These are phyloP conservation scores for Dictyostelium capitatum DNA, from an alignment of 78 protist species.

Conservation along the genomic window DNA sequence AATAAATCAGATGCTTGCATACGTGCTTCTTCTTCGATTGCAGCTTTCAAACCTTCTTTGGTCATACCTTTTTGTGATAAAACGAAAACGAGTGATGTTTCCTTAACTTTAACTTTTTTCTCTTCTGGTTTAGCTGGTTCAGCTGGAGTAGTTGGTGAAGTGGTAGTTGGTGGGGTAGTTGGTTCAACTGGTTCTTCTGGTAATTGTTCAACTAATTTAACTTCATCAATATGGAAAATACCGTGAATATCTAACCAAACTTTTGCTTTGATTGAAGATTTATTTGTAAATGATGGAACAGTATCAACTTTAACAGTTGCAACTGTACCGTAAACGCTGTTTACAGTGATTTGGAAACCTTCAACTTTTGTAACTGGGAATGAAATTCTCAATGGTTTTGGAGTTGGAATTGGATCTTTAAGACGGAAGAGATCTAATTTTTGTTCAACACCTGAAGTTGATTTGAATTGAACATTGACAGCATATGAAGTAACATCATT, in stretches of 20 bases:
- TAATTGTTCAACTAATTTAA: constrained; percentile 68
- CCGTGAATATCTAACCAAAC: constrained; percentile 90
- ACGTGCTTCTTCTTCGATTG: constrained; percentile 83
- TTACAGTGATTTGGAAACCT: constrained; percentile 47
- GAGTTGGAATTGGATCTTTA: constrained; percentile 39
- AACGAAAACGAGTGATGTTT: constrained; percentile 29
- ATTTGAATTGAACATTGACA: constrained; percentile 80
- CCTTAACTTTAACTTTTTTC: constrained; percentile 81
- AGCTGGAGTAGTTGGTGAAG: constrained; percentile 16
- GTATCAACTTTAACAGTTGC: constrained; percentile 44
- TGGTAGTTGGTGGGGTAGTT: constrained; percentile 15
- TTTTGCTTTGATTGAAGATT: constrained; percentile 77
- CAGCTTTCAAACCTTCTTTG: constrained; percentile 24
- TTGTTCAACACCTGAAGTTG: constrained; percentile 57
- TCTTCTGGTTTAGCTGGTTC: constrained; percentile 35
- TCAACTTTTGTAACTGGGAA: constrained; percentile 75
- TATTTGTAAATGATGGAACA: constrained; percentile 58
- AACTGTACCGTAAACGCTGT: constrained; percentile 50
- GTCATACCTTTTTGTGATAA: constrained; percentile 18
- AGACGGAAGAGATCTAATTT: constrained; percentile 54
- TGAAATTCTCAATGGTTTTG: constrained; percentile 83
- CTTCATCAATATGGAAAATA: constrained; percentile 85
- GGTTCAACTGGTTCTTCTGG: constrained; percentile 52
- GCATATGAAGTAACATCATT: constrained; percentile 87
- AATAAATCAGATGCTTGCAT: constrained; percentile 85